Base-by-base conservation (phyloP, 768 basidiomycete species). In the Gymnopilus dilepis region DNA sequence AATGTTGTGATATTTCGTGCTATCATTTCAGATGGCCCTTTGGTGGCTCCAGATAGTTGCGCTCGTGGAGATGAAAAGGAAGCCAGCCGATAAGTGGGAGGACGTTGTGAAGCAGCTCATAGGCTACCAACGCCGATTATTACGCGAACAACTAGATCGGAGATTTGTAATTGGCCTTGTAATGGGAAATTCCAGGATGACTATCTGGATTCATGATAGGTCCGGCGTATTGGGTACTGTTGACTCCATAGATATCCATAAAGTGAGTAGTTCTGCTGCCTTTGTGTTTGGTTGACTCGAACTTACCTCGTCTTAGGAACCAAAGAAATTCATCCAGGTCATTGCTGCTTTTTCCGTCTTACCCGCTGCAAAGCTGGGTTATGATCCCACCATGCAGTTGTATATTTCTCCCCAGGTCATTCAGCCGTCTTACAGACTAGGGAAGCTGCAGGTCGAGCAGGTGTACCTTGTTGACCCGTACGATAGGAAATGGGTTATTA, bases 111-210 rank as follows among this genome's bases (percentile, higher is more conserved):
- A 42, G 22, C 54, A 42, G 28, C 19, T 56, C 15, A 42, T 41
- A 28, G 38, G n/a, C 3, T 42, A 42, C 28, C 54, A 24, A 3
- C 54, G 54, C n/a, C 54, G 54, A 12, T 13, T 56, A 22, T 26
- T 56, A 13, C 26, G 54, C 22, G 40, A 56, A 13, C 38, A 56
- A 28, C n/a, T 30, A 4, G 54, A 55, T 22, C 54, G 37, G 11
- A 37, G 34, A 55, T 55, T 55, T 7, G 38, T 56, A 11, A 38
- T 56, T 22, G 54, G 54, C 38, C 42, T 56, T 11, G 28, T 40
- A 8, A 13, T 56, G 11, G 34, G 54, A 15, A 30, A 24, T 24
- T 30, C 28, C 5, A 6, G 48, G 5, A 4, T 50, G 48, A 50
- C 13, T 26, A 11, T 50, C 26, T 50, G 26, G 48, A 12, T 50